phyloP scores from a whole-genome alignment of 148 eudicot genomes.

The Polygonum maritimum region DNA sequence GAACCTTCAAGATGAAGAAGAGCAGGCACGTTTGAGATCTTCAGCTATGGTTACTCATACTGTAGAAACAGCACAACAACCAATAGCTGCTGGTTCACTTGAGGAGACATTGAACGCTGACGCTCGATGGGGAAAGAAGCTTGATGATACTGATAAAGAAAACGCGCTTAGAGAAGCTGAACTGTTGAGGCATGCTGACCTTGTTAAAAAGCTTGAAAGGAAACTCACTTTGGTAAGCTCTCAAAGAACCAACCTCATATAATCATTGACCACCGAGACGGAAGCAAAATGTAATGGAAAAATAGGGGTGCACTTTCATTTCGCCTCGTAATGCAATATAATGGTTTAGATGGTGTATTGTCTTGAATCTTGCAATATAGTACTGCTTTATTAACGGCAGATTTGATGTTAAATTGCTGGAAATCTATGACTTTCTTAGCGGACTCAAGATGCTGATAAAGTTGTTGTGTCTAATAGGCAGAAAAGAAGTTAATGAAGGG shows the following conservation, averaged over 20 bases:
- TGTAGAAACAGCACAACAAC: slow-evolving; percentile 25
- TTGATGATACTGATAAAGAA: slow-evolving; percentile 38
- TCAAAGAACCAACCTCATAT: neutral
- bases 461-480: slow-evolving; percentile 42
- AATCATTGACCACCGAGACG: neutral
- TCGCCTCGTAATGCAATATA: neutral
- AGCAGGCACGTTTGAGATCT: slow-evolving; percentile 67
- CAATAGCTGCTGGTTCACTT: slow-evolving; percentile 68
- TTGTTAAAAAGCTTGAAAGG: slow-evolving; percentile 75
- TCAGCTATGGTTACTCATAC: slow-evolving; percentile 29
- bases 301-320: neutral
- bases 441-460: slow-evolving; percentile 2
- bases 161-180: slow-evolving; percentile 82
- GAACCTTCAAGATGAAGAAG: slow-evolving; percentile 84
- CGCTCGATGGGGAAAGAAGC: slow-evolving; percentile 78
- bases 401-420: neutral
- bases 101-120: slow-evolving; percentile 79
- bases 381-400: neutral
- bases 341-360: neutral
- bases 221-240: slow-evolving; percentile 83
- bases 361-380: neutral
- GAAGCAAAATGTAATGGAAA: neutral
- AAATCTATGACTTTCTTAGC: neutral
- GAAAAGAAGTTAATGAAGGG: slow-evolving; percentile 67
- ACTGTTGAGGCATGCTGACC: slow-evolving; percentile 49